Base-by-base conservation (phyloP, 257 asterid species). In the Euphrasia confusa region DNA sequence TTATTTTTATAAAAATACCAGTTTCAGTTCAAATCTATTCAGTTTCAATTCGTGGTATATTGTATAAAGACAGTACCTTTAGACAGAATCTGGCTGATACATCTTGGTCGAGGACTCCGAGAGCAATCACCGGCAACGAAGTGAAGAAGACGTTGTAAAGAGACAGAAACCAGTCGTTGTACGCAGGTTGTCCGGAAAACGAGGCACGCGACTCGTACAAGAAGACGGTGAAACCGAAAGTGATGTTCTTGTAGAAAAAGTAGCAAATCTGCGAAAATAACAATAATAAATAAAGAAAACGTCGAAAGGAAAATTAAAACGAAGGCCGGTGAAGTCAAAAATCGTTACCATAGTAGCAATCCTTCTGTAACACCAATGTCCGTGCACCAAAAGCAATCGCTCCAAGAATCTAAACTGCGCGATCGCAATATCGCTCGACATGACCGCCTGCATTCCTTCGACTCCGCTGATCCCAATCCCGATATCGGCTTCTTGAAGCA, bases 361-460 rank as follows among this genome's bases (percentile, higher is more conserved):
- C 74, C 97, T 81, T 76, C 96, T 75, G 80, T 90, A 90, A 72
- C 97, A 90, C 97, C 97, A 90, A 67, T 90, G 97, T 42, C 97
- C 97, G 37, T 90, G 97, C 69, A 90, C 97, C 74, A 90, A 66
- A 72, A 90, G 97, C 68, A 90, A 71, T 63, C 97, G 86, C 71
- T 90, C 97, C 75, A 90, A 63, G 63, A 71, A 90, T 61, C 93
- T 74, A 68, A 90, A 90, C 72, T 87, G 97, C 30, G 97, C 96
- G 17, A 90, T 90, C 17, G 97, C 93, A 45, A 90, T 76, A 67
- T 90, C 97, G 63, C 97, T 90, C 0, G 97, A 83, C 97, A 90
- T 90, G 42, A 87, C 97, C 7, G 98, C 98, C 95, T 93, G 99
- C 99, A 93, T 93, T 69, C 99, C 99, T 73, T 93, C 99, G 10